These are phyloP conservation scores for Fusarium bulbicola DNA, from an alignment of 2,329 filamentous ascomycete genomes.

Conservation along the genomic window DNA sequence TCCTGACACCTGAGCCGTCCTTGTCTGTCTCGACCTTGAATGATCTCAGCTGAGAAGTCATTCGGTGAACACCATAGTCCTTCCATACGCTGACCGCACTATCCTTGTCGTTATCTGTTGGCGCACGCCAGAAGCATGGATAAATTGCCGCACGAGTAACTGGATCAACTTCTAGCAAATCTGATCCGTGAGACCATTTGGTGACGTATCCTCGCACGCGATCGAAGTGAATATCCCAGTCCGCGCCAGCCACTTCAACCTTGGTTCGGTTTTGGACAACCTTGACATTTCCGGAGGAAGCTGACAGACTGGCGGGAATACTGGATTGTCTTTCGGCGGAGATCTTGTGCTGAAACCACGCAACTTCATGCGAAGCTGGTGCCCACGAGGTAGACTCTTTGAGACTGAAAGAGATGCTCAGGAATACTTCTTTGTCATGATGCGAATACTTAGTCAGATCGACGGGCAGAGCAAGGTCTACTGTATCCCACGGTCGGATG, in stretches of 20 bases:
- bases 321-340: neutral
- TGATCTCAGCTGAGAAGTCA: slow-evolving; percentile 9
- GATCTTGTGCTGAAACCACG: slow-evolving; percentile 14
- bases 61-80: slow-evolving; percentile 5
- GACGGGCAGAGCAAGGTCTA: too few relatives aligned
- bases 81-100: neutral
- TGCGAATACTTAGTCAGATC: neutral
- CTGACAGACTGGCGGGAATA: fast-evolving
- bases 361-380: neutral
- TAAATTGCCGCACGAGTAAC: neutral
- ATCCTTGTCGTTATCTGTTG: slow-evolving; percentile 8
- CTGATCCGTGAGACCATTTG: neutral
- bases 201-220: slow-evolving; percentile 3
- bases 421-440: neutral
- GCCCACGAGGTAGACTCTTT: neutral
- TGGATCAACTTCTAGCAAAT: neutral
- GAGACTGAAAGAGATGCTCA: neutral
- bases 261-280: neutral
- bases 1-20: neutral
- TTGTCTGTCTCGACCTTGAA: neutral
- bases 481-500: neutral
- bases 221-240: neutral
- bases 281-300: neutral
- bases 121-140: slow-evolving; percentile 16
- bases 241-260: neutral